These are phyloP conservation scores for Furcasterigmium furcatum DNA, from an alignment of 2,329 filamentous ascomycete species.

Conservation along the genomic window DNA sequence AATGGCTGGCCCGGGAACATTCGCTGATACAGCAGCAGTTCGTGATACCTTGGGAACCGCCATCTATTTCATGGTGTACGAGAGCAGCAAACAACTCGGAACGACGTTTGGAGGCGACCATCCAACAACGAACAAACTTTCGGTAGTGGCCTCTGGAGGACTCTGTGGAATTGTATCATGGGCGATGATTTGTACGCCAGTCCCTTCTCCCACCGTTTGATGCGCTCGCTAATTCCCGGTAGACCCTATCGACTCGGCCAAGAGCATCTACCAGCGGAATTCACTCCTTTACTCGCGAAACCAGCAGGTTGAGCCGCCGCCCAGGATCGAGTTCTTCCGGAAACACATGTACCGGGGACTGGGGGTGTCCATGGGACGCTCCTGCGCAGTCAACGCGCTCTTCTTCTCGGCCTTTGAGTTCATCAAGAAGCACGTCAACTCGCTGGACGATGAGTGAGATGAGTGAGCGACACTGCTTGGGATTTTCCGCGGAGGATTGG, in stretches of 20 bases:
- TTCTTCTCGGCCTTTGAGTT: conserved; percentile 90
- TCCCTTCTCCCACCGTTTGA: conserved; percentile 4
- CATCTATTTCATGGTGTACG: conserved; percentile 88
- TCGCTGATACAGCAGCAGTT: too few relatives aligned
- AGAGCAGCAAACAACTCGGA: conserved; percentile 79
- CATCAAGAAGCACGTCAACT: conserved; percentile 66
- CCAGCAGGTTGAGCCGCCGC: conserved; percentile 59
- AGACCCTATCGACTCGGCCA: conserved; percentile 77
- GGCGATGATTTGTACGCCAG: conserved; percentile 66
- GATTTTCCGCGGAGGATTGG: too few relatives aligned
- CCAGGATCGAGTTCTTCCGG: conserved; percentile 76
- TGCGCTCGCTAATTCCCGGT: conserved; percentile 7
- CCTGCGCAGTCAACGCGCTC: conserved; percentile 80
- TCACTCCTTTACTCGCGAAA: conserved; percentile 67
- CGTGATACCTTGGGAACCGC: conserved; percentile 80
- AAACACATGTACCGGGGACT: conserved; percentile 78
- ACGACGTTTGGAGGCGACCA: conserved; percentile 70
- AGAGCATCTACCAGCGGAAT: conserved; percentile 82
- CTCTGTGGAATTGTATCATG: conserved; percentile 82
- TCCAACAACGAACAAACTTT: conserved; percentile 73
- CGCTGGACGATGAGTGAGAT: conserved; percentile 40
- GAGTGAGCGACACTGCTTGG: too few relatives aligned
- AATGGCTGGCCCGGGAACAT: too few relatives aligned
- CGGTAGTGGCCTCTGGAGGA: conserved; percentile 75
- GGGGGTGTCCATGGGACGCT: conserved; percentile 78